Evolutionary conservation across 2,329 filamentous ascomycete species (phyloP).

Genomic region (Diaporthe vaccinii): DNA sequence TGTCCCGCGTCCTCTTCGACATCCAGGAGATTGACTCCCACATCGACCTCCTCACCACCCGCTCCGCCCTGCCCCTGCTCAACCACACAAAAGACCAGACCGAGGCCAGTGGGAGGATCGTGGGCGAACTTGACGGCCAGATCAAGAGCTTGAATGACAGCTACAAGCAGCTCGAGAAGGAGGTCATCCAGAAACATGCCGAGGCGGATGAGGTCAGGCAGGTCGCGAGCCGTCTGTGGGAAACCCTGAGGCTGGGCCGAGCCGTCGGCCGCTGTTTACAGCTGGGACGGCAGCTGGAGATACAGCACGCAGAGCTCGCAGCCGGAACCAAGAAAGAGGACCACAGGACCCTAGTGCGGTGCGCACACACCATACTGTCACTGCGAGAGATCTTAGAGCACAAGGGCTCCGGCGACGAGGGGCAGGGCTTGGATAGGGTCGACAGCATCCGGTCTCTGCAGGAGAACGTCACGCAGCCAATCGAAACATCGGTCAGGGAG

Average conservation of each 20-base stretch:
- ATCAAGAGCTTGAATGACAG: conserved; percentile 85
- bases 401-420: conserved; percentile 79
- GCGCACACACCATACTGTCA: conserved; percentile 82
- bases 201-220: conserved; percentile 85
- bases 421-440: conserved; percentile 80
- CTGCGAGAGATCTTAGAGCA: conserved; percentile 80
- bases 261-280: conserved; percentile 84
- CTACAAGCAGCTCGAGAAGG: conserved; percentile 86
- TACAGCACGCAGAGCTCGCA: conserved; percentile 80
- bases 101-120: conserved; percentile 77
- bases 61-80: conserved; percentile 85
- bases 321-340: conserved; percentile 72
- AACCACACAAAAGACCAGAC: conserved; percentile 82
- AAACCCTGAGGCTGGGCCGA: conserved; percentile 82
- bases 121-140: conserved; percentile 84
- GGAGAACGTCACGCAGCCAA: conserved; percentile 76
- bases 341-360: conserved; percentile 84
- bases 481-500: conserved; percentile 80
- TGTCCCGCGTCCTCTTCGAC: conserved; percentile 95
- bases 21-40: conserved; percentile 97
- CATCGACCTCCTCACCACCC: conserved; percentile 90
- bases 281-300: conserved; percentile 87
- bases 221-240: conserved; percentile 83
- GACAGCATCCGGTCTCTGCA: conserved; percentile 78
- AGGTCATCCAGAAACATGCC: conserved; percentile 88